Evolutionary conservation across 306 rosid genomes (phyloP), one percentile per base, ranked within the genome.

Genomic region (Trifolium repens): DNA sequence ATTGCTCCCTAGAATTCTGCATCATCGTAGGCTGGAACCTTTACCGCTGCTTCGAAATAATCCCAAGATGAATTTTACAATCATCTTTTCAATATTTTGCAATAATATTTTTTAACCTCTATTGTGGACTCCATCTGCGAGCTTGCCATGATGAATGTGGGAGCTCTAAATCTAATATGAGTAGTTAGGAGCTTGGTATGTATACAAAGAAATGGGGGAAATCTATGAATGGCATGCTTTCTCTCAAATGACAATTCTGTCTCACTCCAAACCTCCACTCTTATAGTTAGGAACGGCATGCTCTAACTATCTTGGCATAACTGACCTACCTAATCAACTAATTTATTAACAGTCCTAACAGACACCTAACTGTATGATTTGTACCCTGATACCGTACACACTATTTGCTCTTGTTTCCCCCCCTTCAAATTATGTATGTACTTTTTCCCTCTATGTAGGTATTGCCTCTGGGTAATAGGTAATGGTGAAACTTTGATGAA

Each of bases 391-490:
- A 66, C 54, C 30, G 3, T 26, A 30, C 32, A 9, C 50, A 0
- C 22, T 47, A 14, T 71, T 76, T 58, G 53, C 34, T 70, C 42
- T 66, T 12, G 2, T 10, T 42, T 30, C 37, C 2, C 42, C 12
- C 10, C 11, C 22, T 53, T 58, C 37, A 24, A 8, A 27, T 9
- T 19, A 67, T 22, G 1, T 22, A 15, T 34, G 55, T 46, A 32
- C 26, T 61, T 14, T 14, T 66, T 50, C 64, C 71, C 44, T 79
- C 46, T 68, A 15, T 80, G 55, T 50, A 87, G 91, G 79, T 34
- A 85, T 72, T 85, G 91, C 82, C 89, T 88, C 72, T 85, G 91
- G 91, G 61, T 88, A 69, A 63, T 85, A 72, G 91, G 91, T 43
- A 74, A 77, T 81, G 85, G 80, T 22, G 74, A 13, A 44, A 88